Evolutionary conservation across 1,284 basidiomycete genomes (phyloP).

Genomic region (Phellopilus nigrolimitatus): DNA sequence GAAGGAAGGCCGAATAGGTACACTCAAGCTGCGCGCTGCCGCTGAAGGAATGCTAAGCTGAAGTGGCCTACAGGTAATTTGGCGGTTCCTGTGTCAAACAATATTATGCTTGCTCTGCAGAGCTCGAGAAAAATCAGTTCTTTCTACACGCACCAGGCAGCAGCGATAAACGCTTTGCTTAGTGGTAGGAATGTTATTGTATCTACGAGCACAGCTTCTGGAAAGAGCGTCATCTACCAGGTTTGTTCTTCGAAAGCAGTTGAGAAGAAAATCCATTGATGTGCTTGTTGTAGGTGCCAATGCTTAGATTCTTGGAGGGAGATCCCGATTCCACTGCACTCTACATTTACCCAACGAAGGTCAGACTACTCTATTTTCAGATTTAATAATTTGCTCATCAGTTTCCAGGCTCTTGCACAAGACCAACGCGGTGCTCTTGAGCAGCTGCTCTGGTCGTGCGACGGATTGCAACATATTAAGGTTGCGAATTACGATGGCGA

Average conservation of each 20-base stretch:
- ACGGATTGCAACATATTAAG: slow-evolving; percentile 47
- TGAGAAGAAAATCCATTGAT: slow-evolving; percentile 15
- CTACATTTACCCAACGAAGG: slow-evolving; percentile 90
- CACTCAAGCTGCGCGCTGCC: slow-evolving; percentile 19
- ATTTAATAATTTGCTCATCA: slow-evolving; percentile 1
- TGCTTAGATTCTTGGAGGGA: slow-evolving; percentile 64
- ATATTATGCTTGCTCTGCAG: slow-evolving; percentile 54
- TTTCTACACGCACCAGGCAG: slow-evolving; percentile 77
- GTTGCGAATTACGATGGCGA: slow-evolving; percentile 88
- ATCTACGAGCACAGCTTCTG: slow-evolving; percentile 87
- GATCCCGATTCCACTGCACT: slow-evolving; percentile 66
- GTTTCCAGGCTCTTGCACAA: slow-evolving; percentile 74
- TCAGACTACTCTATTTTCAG: slow-evolving; percentile 22
- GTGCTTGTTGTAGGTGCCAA: slow-evolving; percentile 55
- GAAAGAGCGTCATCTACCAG: slow-evolving; percentile 90
- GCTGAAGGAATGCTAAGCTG: not conserved
- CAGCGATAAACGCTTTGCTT: slow-evolving; percentile 67
- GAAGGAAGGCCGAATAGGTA: slow-evolving; percentile 50
- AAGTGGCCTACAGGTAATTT: slow-evolving; percentile 39
- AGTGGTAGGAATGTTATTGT: slow-evolving; percentile 75
- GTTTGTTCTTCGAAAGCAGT: slow-evolving; percentile 31
- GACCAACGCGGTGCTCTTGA: slow-evolving; percentile 75
- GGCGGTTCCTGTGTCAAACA: slow-evolving; percentile 51
- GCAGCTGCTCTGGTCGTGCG: slow-evolving; percentile 58
- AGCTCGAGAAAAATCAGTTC: slow-evolving; percentile 60